These are phyloP conservation scores for Calonectria fujianensis DNA, from an alignment of 2,329 filamentous ascomycete genomes.

Conservation along the genomic window DNA sequence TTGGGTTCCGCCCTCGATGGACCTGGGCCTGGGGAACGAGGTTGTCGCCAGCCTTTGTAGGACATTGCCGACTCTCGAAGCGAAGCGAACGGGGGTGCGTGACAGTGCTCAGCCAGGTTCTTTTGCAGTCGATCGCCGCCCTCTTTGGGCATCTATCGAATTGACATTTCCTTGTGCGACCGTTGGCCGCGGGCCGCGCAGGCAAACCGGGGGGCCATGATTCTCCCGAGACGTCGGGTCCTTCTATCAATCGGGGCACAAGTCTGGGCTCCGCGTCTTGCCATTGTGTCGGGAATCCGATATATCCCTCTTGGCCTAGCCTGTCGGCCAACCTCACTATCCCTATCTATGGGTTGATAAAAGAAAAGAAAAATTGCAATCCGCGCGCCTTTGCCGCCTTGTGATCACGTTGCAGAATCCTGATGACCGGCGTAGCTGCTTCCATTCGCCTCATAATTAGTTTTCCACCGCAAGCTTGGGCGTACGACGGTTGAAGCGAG, in stretches of 20 bases:
- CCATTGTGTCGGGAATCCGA: conserved; percentile 10
- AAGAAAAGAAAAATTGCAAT: too few species aligned
- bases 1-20: conserved; percentile 33
- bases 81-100: conserved; percentile 27
- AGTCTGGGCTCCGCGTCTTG: conserved; percentile 22
- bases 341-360: not conserved
- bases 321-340: conserved; percentile 17
- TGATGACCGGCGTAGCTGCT: not conserved
- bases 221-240: conserved; percentile 32
- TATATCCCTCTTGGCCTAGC: conserved; percentile 17
- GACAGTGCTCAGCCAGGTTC: conserved; percentile 7
- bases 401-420: not conserved
- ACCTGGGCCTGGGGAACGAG: conserved; percentile 14
- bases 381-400: not conserved
- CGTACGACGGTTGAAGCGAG: not conserved
- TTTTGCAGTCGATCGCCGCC: conserved; percentile 19
- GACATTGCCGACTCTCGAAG: not conserved
- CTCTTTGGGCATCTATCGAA: conserved; percentile 21
- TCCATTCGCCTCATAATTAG: conserved; percentile 16
- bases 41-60: not conserved
- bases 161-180: conserved; percentile 26
- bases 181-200: conserved; percentile 30
- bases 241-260: conserved; percentile 19
- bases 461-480: conserved; percentile 5
- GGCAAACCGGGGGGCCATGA: not conserved